Percentiles rank a stretch among this genome's conserved stretches.
These are phyloP conservation scores for Aspergillus alliaceus DNA, from an alignment of 2,329 filamentous ascomycete genomes.

Conservation along the genomic window DNA sequence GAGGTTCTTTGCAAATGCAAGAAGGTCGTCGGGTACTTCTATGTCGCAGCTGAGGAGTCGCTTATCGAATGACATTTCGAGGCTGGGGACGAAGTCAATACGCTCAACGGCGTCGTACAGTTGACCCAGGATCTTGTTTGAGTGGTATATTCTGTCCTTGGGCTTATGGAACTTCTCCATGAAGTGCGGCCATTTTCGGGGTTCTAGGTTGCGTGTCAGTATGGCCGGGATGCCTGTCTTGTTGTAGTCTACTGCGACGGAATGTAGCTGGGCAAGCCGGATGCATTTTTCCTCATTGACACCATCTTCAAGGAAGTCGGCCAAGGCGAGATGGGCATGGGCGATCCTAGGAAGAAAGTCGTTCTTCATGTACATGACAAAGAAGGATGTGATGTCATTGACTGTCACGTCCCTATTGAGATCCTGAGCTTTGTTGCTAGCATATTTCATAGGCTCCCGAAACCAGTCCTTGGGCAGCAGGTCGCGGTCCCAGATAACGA, in stretches of 20 bases:
- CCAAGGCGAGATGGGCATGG: constrained; percentile 73
- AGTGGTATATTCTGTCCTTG: constrained; percentile 59
- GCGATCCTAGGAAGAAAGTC: constrained; percentile 80
- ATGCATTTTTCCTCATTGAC: constrained; percentile 71
- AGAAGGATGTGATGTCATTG: constrained; percentile 77
- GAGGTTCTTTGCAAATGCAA: constrained; percentile 62
- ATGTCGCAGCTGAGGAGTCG: constrained; percentile 67
- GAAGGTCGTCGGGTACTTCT: constrained; percentile 52
- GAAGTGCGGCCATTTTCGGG: constrained; percentile 76
- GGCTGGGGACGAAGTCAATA: constrained; percentile 71
- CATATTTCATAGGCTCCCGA: constrained; percentile 74
- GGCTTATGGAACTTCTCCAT: constrained; percentile 67
- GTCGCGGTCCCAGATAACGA: constrained; percentile 83
- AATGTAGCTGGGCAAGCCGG: constrained; percentile 76
- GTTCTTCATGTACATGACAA: constrained; percentile 90
- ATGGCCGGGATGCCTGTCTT: constrained; percentile 81
- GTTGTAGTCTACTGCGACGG: constrained; percentile 87
- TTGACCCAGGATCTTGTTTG: constrained; percentile 70
- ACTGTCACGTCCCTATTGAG: constrained; percentile 65
- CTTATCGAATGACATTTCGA: constrained; percentile 70
- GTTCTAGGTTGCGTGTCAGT: constrained; percentile 62
- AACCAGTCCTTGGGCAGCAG: constrained; percentile 73
- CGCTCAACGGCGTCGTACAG: constrained; percentile 76
- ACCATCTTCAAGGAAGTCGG: constrained; percentile 64
- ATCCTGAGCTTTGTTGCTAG: constrained; percentile 55